Conservation (phyloP, 495 filamentous ascomycete species). For the Aspergillus ostianus region DNA sequence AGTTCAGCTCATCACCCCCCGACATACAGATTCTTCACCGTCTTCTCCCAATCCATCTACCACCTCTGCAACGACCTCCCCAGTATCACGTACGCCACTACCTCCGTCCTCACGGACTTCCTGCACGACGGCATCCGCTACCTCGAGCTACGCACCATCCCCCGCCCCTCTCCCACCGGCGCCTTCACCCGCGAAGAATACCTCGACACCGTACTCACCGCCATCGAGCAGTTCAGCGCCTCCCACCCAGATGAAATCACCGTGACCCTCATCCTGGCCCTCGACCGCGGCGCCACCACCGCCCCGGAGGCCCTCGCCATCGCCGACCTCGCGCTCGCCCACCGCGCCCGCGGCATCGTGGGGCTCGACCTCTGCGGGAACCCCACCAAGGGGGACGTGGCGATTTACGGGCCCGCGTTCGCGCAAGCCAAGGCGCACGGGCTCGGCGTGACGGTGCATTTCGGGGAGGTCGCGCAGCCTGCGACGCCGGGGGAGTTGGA, state of each 20-base stretch:
- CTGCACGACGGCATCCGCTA: slow-evolving; percentile 71
- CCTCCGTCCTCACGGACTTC: slow-evolving; percentile 69
- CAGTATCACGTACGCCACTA: slow-evolving; percentile 61
- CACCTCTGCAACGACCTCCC: slow-evolving; percentile 58
- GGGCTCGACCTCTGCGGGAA: slow-evolving; percentile 82
- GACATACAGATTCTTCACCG: slow-evolving; percentile 64
- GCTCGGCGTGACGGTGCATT: slow-evolving; percentile 71
- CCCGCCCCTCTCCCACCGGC: slow-evolving; percentile 54
- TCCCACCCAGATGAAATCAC: slow-evolving; percentile 38
- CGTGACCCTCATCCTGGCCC: slow-evolving; percentile 67
- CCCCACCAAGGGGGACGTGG: slow-evolving; percentile 60
- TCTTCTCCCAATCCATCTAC: slow-evolving; percentile 80
- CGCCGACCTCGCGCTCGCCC: slow-evolving; percentile 60
- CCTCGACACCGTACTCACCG: slow-evolving; percentile 59
- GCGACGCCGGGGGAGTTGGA: slow-evolving; percentile 56
- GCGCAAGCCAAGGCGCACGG: slow-evolving; percentile 48
- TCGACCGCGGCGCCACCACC: slow-evolving; percentile 64
- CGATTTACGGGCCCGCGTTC: slow-evolving; percentile 56
- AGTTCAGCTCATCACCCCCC: slow-evolving; percentile 7
- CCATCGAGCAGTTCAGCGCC: slow-evolving; percentile 49
- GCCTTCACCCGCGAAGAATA: slow-evolving; percentile 61
- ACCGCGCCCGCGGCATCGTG: slow-evolving; percentile 59
- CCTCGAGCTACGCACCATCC: slow-evolving; percentile 80
- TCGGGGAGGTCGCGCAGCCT: slow-evolving; percentile 63
- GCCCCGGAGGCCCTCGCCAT: slow-evolving; percentile 54